Percentiles rank a stretch among this genome's conserved stretches.
phyloP scores from a whole-genome alignment of 768 basidiomycete genomes.

The Suillus subalutaceus region DNA sequence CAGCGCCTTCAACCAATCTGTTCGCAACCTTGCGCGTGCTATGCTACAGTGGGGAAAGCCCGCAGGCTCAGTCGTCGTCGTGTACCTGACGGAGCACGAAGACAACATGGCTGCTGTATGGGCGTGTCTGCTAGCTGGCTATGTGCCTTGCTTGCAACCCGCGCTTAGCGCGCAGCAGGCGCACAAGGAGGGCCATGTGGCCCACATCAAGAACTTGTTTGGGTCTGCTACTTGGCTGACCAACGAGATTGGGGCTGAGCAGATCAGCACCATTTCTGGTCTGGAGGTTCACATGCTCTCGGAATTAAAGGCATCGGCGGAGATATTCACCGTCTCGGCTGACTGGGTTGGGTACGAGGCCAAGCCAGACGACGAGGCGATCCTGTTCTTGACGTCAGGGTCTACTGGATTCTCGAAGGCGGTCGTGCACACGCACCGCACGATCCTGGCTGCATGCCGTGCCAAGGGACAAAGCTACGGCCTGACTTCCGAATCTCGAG shows the following conservation, averaged over 20 bases:
- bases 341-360: slow-evolving; percentile 25
- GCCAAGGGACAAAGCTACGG: slow-evolving; percentile 40
- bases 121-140: slow-evolving; percentile 34
- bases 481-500: slow-evolving; percentile 35
- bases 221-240: slow-evolving; percentile 35
- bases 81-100: slow-evolving; percentile 36
- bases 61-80: slow-evolving; percentile 26
- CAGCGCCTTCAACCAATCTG: slow-evolving; percentile 19
- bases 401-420: slow-evolving; percentile 50
- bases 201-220: slow-evolving; percentile 32
- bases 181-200: slow-evolving; percentile 32
- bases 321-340: slow-evolving; percentile 1
- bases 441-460: slow-evolving; percentile 35
- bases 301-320: slow-evolving; percentile 21
- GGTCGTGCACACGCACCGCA: slow-evolving; percentile 42
- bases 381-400: slow-evolving; percentile 43
- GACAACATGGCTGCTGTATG: slow-evolving; percentile 37
- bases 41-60: slow-evolving; percentile 27
- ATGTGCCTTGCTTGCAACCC: slow-evolving; percentile 35
- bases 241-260: slow-evolving; percentile 29
- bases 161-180: slow-evolving; percentile 35
- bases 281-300: slow-evolving; percentile 29
- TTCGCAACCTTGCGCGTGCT: slow-evolving; percentile 24
- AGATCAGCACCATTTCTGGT: slow-evolving; percentile 25
- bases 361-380: slow-evolving; percentile 32